phyloP scores from a whole-genome alignment of 1,284 basidiomycete genomes.

The Papiliotrema flavescens region DNA sequence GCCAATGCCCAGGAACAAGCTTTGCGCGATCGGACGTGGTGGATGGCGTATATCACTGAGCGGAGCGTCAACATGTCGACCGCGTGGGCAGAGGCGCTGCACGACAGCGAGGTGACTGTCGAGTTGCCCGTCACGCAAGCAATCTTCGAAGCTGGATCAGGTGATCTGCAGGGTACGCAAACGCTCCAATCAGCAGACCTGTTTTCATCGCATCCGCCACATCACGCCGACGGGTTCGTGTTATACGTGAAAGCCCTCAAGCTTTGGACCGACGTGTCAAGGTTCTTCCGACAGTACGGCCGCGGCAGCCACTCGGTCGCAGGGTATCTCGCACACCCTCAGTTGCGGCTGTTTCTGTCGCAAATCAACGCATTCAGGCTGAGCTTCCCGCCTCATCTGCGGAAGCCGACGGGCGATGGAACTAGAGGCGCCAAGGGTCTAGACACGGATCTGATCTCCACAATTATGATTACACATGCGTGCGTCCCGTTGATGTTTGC shows the following conservation, averaged over 20 bases:
- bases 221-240: constrained; percentile 58
- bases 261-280: constrained; percentile 51
- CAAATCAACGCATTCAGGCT: constrained; percentile 38
- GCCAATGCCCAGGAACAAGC: constrained; percentile 29
- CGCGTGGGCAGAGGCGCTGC: constrained; percentile 11
- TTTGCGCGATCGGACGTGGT: constrained; percentile 37
- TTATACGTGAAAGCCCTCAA: constrained; percentile 60
- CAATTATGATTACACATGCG: constrained; percentile 32
- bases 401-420: constrained; percentile 21
- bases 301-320: constrained; percentile 24
- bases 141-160: constrained; percentile 25
- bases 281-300: constrained; percentile 34
- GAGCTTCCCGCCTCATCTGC: constrained; percentile 29
- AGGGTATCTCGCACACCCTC: constrained; percentile 20
- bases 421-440: constrained; percentile 9
- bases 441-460: constrained; percentile 32
- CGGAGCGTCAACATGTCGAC: neutral
- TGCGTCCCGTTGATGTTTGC: constrained; percentile 1
- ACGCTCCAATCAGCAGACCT: constrained; percentile 16
- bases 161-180: constrained; percentile 31
- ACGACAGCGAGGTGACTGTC: constrained; percentile 38
- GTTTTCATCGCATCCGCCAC: neutral
- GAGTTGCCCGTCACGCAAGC: constrained; percentile 37
- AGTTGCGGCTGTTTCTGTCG: constrained; percentile 25
- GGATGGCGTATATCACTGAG: constrained; percentile 18